These are phyloP conservation scores for Ambrosia hybrid DNA, from an alignment of 140 eudicot genomes.

Conservation along the genomic window DNA sequence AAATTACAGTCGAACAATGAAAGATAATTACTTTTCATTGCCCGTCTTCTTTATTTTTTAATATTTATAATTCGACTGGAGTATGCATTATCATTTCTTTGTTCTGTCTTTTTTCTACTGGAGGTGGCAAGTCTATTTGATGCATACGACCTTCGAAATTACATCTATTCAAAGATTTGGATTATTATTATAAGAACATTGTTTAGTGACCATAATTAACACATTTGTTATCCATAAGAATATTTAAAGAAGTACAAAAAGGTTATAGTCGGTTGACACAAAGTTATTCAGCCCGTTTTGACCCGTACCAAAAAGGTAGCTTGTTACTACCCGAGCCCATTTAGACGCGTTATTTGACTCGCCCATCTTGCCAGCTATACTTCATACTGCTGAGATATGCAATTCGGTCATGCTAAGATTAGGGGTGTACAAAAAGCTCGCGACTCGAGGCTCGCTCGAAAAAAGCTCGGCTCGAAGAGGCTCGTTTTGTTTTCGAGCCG, in stretches of 20 bases:
- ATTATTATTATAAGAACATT: background rate
- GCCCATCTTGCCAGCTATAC: background rate
- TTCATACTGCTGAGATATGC: slow-evolving; percentile 1
- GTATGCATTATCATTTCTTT: background rate
- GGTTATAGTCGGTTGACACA: background rate
- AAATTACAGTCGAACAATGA: too few species aligned
- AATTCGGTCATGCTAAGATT: background rate
- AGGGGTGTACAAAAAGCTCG: too few species aligned
- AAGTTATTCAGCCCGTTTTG: background rate
- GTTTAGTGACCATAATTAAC: background rate
- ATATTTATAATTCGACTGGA: background rate
- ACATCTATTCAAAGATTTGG: background rate
- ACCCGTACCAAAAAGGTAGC: background rate
- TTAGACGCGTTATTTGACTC: background rate
- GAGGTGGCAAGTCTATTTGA: background rate
- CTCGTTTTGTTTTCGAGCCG: too few species aligned
- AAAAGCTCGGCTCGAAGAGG: too few species aligned
- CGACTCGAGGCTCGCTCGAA: too few species aligned
- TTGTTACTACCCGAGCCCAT: background rate
- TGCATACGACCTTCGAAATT: background rate
- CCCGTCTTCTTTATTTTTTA: background rate
- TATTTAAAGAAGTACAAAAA: background rate
- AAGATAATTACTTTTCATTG: background rate
- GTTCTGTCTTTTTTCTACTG: background rate
- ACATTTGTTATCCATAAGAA: background rate